Percentiles rank a stretch among this genome's conserved stretches.
Evolutionary conservation across 805 yeast species (phyloP).

Genomic region (Debaryomyces prosopidis): DNA sequence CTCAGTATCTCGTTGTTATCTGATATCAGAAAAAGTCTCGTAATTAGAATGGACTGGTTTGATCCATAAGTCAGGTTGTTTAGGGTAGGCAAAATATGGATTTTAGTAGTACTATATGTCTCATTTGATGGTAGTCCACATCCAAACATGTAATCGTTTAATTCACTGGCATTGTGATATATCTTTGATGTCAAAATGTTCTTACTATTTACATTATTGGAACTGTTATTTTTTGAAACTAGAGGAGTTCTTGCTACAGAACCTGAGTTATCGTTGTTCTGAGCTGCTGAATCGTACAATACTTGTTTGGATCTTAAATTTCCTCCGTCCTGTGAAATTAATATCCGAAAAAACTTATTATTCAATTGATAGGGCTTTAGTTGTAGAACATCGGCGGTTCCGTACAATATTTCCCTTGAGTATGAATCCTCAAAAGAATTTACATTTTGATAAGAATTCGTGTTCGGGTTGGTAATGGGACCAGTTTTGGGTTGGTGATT

Average conservation of each 20-base stretch:
- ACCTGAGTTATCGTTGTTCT: conserved; percentile 15
- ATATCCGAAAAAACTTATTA: conserved; percentile 37
- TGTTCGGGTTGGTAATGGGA: neutral
- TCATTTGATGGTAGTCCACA: conserved; percentile 55
- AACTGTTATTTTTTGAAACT: neutral
- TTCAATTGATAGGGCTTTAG: conserved; percentile 27
- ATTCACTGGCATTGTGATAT: conserved; percentile 44
- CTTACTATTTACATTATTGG: conserved; percentile 3
- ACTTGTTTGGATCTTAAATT: conserved; percentile 46
- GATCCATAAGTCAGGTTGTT: conserved; percentile 33
- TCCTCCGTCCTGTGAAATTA: conserved; percentile 55
- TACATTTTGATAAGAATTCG: conserved; percentile 2
- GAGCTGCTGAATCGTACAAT: conserved; percentile 45
- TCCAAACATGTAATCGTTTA: conserved; percentile 57
- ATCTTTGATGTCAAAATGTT: conserved; percentile 27
- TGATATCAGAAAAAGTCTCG: conserved; percentile 45
- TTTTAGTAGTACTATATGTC: conserved; percentile 42
- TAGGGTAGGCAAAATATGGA: conserved; percentile 48
- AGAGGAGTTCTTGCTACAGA: conserved; percentile 1
- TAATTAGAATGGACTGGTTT: conserved; percentile 40
- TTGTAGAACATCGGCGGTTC: conserved; percentile 31
- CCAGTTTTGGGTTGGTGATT: neutral
- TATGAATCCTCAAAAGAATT: conserved; percentile 45
- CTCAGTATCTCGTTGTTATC: conserved; percentile 12
- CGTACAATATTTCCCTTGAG: conserved; percentile 49